phyloP scores from a whole-genome alignment of 1,284 basidiomycete genomes.

The Microbotryum lychnidis-dioicae region DNA sequence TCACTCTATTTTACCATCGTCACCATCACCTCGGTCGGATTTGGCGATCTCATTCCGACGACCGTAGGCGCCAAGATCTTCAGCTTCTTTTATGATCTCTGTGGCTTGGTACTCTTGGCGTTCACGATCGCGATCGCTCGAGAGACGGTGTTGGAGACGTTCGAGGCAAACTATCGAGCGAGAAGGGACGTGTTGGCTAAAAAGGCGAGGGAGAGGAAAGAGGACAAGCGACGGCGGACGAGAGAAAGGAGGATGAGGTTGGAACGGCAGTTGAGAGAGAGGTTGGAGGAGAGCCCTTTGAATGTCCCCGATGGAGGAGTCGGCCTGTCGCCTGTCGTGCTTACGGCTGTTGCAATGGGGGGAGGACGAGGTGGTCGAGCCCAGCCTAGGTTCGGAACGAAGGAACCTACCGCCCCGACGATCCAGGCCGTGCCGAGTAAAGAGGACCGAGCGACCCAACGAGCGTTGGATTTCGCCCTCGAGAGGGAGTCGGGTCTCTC shows the following conservation, averaged over 20 bases:
- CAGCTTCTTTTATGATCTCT: conserved; percentile 35
- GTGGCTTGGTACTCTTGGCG: conserved; percentile 43
- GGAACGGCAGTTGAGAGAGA: conserved; percentile 35
- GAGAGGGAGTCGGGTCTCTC: not conserved
- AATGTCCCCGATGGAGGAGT: not conserved
- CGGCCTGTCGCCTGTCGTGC: not conserved
- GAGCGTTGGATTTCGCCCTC: not conserved
- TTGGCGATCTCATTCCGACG: conserved; percentile 62
- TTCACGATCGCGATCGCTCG: conserved; percentile 58
- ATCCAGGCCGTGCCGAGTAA: not conserved
- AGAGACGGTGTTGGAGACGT: conserved; percentile 59
- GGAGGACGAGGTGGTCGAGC: not conserved
- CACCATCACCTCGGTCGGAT: conserved; percentile 63
- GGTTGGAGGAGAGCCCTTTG: not conserved
- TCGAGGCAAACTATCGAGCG: conserved; percentile 39
- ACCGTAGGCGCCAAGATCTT: conserved; percentile 46
- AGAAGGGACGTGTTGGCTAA: conserved; percentile 43
- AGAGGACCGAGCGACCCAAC: not conserved
- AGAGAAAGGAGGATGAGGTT: conserved; percentile 6
- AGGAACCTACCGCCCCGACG: too few relatives aligned
- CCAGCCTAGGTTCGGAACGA: too few relatives aligned
- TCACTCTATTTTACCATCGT: conserved; percentile 46
- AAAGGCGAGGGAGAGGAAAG: conserved; percentile 13
- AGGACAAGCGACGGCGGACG: conserved; percentile 2
- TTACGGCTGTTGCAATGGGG: not conserved